A percentile compares a stretch with the other conserved stretches of the same genome.
Evolutionary conservation across 495 filamentous ascomycete species (phyloP).

Genomic region (Penicillium angulare): DNA sequence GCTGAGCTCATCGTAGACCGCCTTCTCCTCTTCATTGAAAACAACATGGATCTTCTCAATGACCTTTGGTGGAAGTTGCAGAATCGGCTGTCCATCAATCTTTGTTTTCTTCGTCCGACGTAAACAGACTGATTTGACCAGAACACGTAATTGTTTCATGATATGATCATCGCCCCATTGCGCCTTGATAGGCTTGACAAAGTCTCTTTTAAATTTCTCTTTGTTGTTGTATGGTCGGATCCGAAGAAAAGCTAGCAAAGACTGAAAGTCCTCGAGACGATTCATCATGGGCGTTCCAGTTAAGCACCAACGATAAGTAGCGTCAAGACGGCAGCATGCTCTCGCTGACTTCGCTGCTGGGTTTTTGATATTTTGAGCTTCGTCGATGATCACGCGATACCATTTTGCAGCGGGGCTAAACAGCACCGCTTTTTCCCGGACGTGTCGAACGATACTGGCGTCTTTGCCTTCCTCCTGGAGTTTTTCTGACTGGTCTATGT

Average conservation of each 20-base stretch:
- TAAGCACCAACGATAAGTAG: constrained; percentile 76
- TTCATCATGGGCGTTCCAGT: constrained; percentile 98
- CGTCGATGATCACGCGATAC: constrained; percentile 86
- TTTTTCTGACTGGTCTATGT: constrained; percentile 52
- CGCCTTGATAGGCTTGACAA: constrained; percentile 52
- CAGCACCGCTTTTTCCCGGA: constrained; percentile 50
- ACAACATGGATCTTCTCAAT: constrained; percentile 63
- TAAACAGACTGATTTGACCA: constrained; percentile 83
- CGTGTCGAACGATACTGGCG: constrained; percentile 9
- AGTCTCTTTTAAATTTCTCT: constrained; percentile 59
- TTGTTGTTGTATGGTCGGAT: constrained; percentile 77
- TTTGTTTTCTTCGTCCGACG: constrained; percentile 80
- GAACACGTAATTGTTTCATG: constrained; percentile 71
- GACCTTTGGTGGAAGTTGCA: constrained; percentile 68
- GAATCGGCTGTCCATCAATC: constrained; percentile 83
- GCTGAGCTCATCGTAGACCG: constrained; percentile 73
- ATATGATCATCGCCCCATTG: constrained; percentile 37
- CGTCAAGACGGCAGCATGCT: constrained; percentile 59
- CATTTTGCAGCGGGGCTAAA: constrained; percentile 66
- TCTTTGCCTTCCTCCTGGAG: constrained; percentile 33
- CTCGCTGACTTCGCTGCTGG: constrained; percentile 62
- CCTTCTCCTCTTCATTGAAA: constrained; percentile 72
- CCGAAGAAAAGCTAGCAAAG: constrained; percentile 75
- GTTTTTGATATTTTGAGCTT: constrained; percentile 95
- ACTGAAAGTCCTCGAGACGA: constrained; percentile 74